Percentiles rank a stretch among this genome's conserved stretches.
phyloP scores from a whole-genome alignment of 139 green algal genomes.

The Chlamydomonas sphaeroides region DNA sequence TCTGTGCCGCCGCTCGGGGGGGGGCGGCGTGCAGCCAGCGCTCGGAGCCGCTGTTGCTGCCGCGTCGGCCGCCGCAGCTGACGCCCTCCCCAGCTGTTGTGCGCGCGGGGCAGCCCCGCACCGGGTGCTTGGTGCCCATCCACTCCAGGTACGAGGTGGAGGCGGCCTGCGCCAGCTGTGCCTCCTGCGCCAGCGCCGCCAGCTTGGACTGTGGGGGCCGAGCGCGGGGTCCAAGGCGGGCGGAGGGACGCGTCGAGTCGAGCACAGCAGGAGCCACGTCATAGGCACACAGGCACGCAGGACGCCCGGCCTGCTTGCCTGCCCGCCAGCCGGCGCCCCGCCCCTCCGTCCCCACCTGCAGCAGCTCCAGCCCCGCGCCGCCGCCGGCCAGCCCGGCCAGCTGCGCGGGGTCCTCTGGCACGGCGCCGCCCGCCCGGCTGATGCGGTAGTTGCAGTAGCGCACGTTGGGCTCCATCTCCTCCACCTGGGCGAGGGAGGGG shows the following conservation, averaged over 20 bases:
- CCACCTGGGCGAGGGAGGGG: slow-evolving; percentile 42
- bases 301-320: neutral
- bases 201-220: slow-evolving; percentile 38
- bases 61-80: no score
- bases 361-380: slow-evolving; percentile 26
- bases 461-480: slow-evolving; percentile 85
- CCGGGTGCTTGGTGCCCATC: slow-evolving; percentile 57
- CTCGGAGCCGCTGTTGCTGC: no score
- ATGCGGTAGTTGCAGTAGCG: slow-evolving; percentile 91
- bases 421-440: slow-evolving; percentile 46
- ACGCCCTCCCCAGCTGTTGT: no score
- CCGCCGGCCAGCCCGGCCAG: slow-evolving; percentile 46
- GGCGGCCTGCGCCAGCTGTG: slow-evolving; percentile 59
- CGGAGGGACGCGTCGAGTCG: no score
- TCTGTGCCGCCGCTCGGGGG: no score
- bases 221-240: neutral
- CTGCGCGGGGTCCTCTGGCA: slow-evolving; percentile 24
- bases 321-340: neutral
- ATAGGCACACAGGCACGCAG: no score
- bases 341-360: slow-evolving; percentile 12
- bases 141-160: slow-evolving; percentile 70
- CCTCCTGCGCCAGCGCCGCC: slow-evolving; percentile 62
- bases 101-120: no score
- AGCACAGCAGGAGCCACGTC: no score
- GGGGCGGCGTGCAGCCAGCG: no score